These are phyloP conservation scores for Blastomyces emzantsi DNA, from an alignment of 2,329 filamentous ascomycete genomes.

Conservation along the genomic window DNA sequence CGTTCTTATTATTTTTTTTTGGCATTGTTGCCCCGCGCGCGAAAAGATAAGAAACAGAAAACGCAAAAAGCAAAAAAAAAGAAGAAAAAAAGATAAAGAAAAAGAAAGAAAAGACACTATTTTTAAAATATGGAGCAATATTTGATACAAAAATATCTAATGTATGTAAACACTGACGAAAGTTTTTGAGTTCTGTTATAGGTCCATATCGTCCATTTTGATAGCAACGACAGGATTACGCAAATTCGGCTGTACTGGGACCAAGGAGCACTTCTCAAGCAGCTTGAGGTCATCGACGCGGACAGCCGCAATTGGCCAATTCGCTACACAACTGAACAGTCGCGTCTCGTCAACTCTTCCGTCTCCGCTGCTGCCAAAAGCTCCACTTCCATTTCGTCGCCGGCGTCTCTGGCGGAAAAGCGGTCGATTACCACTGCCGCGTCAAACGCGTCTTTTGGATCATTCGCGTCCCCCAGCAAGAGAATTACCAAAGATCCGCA, in stretches of 20 bases:
- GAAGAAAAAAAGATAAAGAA: neutral
- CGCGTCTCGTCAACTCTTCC: slow-evolving; percentile 59
- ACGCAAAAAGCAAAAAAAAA: neutral
- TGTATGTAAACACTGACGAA: neutral
- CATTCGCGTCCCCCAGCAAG: slow-evolving; percentile 30
- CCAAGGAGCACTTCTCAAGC: slow-evolving; percentile 83
- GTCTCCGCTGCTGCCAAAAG: slow-evolving; percentile 25
- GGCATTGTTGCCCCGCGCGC: slow-evolving; percentile 1
- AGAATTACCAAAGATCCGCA: slow-evolving; percentile 37
- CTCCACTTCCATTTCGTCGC: slow-evolving; percentile 16
- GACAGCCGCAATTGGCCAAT: slow-evolving; percentile 93
- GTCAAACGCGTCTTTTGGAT: slow-evolving; percentile 5
- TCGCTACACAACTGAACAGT: slow-evolving; percentile 74
- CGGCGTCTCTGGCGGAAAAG: slow-evolving; percentile 18
- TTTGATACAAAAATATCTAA: neutral
- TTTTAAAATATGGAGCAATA: neutral
- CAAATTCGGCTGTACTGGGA: slow-evolving; percentile 93
- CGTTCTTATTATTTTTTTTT: slow-evolving; percentile 2
- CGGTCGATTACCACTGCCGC: slow-evolving; percentile 3
- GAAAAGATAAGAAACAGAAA: neutral
- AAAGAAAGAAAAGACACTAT: neutral
- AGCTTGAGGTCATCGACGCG: slow-evolving; percentile 86
- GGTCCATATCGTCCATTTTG: slow-evolving; percentile 84
- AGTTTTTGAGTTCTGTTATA: slow-evolving; percentile 29
- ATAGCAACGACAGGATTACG: slow-evolving; percentile 64